Evolutionary conservation across 306 rosid species (phyloP).

Genomic region (Rosa rugosa): DNA sequence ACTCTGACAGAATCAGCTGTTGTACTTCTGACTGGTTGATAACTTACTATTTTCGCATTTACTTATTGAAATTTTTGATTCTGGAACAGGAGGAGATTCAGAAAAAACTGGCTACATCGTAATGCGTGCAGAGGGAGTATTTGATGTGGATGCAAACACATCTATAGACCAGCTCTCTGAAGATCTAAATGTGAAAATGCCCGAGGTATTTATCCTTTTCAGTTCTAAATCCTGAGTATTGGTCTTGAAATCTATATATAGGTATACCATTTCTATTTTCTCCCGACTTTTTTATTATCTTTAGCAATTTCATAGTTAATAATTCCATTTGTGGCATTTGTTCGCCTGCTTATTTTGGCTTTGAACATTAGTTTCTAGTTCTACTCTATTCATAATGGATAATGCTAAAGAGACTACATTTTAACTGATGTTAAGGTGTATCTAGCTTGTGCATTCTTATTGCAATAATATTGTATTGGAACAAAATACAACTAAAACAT

Average conservation of each 20-base stretch:
- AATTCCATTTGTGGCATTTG: background rate
- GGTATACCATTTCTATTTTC: background rate
- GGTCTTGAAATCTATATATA: background rate
- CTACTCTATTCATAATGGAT: background rate
- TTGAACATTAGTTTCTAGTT: background rate
- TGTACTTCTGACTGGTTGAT: background rate
- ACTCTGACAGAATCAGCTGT: background rate
- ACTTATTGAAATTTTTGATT: constrained; percentile 24
- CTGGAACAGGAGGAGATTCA: constrained; percentile 89
- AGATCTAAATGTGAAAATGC: constrained; percentile 89
- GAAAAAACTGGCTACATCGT: constrained; percentile 92
- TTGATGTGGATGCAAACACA: constrained; percentile 97
- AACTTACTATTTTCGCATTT: background rate
- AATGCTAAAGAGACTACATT: background rate
- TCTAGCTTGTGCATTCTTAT: background rate
- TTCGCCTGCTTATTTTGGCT: background rate
- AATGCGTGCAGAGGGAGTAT: constrained; percentile 95
- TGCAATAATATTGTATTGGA: background rate
- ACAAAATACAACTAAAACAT: background rate
- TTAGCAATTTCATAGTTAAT: background rate
- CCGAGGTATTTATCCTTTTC: constrained; percentile 62
- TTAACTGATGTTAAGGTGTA: background rate
- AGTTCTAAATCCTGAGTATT: constrained; percentile 4
- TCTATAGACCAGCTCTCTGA: constrained; percentile 96
- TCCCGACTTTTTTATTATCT: background rate